Evolutionary conservation across 139 green algal genomes (phyloP).

Genomic region (Ostreobium quekettii): DNA sequence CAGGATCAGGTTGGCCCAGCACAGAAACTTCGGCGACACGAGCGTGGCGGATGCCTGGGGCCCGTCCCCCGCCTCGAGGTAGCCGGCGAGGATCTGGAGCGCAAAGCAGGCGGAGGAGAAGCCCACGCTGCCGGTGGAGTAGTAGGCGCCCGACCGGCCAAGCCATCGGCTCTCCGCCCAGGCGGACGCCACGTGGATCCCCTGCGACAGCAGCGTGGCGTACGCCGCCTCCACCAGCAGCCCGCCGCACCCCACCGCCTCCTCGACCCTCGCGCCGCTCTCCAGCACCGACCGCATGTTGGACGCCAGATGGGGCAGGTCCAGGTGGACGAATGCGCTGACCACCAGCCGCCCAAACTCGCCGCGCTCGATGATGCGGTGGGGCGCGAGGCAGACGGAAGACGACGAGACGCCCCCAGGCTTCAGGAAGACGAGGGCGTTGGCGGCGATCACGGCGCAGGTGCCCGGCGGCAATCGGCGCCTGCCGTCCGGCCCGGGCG

Average conservation of each 20-base stretch:
- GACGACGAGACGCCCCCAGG: neutral
- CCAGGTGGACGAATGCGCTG: neutral
- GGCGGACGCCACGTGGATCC: neutral
- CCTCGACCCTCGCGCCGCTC: neutral
- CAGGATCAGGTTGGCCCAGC: conserved; percentile 62
- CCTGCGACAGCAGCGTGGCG: conserved; percentile 2
- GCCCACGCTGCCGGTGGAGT: neutral
- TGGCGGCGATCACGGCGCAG: neutral
- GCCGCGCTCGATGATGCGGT: neutral
- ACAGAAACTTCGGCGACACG: conserved; percentile 25
- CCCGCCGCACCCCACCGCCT: neutral
- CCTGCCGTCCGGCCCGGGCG: neutral
- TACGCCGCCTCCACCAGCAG: neutral
- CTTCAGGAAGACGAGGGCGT: neutral
- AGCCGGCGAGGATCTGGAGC: neutral
- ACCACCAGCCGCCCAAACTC: neutral
- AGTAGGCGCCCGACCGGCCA: neutral
- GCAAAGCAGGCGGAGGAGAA: neutral
- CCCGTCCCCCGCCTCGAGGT: neutral
- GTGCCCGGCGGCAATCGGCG: neutral
- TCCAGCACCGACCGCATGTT: neutral
- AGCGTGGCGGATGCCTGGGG: neutral
- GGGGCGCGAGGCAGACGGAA: neutral
- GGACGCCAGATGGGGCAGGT: conserved; percentile 1
- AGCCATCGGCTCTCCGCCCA: neutral